Base-by-base conservation (phyloP, 441 rosid genomes). In the Omphalea diandra region DNA sequence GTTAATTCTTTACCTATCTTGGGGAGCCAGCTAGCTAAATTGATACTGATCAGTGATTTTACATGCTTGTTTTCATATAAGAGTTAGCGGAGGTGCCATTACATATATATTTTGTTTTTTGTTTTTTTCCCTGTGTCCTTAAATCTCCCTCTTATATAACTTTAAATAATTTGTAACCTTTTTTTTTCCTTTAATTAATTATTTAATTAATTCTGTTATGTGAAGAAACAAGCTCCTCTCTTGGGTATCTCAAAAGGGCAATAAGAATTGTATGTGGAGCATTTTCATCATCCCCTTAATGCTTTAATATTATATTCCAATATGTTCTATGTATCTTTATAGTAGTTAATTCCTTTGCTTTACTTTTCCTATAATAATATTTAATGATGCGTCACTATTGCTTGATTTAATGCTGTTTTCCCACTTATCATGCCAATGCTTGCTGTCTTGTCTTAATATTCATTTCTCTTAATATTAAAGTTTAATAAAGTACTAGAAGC, bases 391-490 rank as follows among this genome's bases (percentile, higher is more conserved):
- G 29, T 52, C 41, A 54, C 38, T 58, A 9, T 35, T 70, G 64
- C 49, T 70, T 56, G 65, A 27, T 70, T 67, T 40, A 53, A 71
- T 26, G 26, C 35, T 73, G 9, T 46, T 32, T 52, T 57, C 58
- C 68, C 33, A 46, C 63, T 54, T 56, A 74, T 68, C 71, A 33
- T 46, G 20, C 15, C 10, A 3, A 7, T 9, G 2, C 17, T 40
- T 40, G 65, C 77, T 71, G 72, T 79, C 77, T 71, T 66, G 58
- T 66, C 72, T 59, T 71, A 63, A 61, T 72, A 27, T 65, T 67
- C 69, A 26, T n/a, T 65, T 36, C 46, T 57, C 18, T 47, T 24
- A n/a, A 58, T 69, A 65, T 35, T 70, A 15, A 54, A 43, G n/a
- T n/a, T 32, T 66, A 55, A 63, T 27, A 31, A n/a, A n/a, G n/a